Evolutionary conservation across 495 filamentous ascomycete species (phyloP).

Genomic region (Venustampulla echinocandica): DNA sequence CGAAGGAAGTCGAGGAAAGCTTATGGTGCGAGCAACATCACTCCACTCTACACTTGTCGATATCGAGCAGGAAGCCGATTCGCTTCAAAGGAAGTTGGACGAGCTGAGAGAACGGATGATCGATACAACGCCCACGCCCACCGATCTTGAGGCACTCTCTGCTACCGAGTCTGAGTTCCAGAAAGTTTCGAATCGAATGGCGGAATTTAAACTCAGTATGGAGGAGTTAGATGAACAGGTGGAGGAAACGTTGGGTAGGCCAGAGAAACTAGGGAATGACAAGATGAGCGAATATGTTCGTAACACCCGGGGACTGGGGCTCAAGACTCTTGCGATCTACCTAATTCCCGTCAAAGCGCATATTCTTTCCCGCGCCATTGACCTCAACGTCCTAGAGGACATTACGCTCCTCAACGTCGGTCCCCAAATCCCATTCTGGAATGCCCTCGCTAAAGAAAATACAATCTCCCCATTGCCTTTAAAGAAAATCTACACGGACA

Average conservation of each 20-base stretch:
- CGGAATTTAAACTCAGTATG: conserved; percentile 1
- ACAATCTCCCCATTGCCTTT: conserved; percentile 38
- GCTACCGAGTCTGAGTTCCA: conserved; percentile 6
- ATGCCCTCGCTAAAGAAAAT: conserved; percentile 41
- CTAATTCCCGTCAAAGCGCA: conserved; percentile 48
- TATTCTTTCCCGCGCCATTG: conserved; percentile 41
- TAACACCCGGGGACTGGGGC: conserved; percentile 42
- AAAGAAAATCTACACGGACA: conserved; percentile 50
- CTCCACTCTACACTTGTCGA: neutral
- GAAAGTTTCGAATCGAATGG: neutral
- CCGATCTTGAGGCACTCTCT: neutral
- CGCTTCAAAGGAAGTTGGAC: conserved; percentile 6
- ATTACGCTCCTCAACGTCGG: conserved; percentile 55
- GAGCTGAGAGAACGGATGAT: conserved; percentile 4
- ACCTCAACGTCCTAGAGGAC: conserved; percentile 40
- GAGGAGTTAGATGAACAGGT: conserved; percentile 4
- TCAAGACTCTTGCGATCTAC: conserved; percentile 44
- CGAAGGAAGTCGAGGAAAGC: neutral
- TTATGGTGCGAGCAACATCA: neutral
- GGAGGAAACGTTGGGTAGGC: neutral
- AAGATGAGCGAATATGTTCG: conserved; percentile 43
- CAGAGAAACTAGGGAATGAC: neutral
- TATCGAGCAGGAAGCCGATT: conserved; percentile 2
- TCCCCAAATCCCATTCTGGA: conserved; percentile 48
- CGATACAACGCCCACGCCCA: neutral